Evolutionary conservation across 1,284 basidiomycete species (phyloP), one percentile per base, ranked within the genome.

Genomic region (Golubevia sp.): DNA sequence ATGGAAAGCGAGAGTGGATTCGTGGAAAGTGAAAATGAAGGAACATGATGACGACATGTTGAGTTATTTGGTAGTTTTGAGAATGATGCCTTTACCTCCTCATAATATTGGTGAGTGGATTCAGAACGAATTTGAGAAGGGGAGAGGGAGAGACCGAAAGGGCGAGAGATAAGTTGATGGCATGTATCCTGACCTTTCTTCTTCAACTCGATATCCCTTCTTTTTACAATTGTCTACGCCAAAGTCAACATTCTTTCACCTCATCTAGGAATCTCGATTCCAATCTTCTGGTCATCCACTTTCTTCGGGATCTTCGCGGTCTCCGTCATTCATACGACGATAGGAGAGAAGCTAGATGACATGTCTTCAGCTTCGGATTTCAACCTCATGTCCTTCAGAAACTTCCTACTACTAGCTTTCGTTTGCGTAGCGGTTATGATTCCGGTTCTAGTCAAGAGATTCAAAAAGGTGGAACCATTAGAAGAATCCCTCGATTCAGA

Each of bases 331-430:
- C 96, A 99, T 83, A 94, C 92, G 0, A 94, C 93, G 13, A 96
- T 99, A 69, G 96, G 96, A 1, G 91, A 92, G 49, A 84, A 85
- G 55, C 87, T 99, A 27, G 95, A 97, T 74, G 90, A 94, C 68
- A 97, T 99, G 94, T 95, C 95, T 2, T 90, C 89, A 49, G 87
- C 94, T 0, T 91, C 89, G 49, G 95, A 97, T 83, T 97, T 98
- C 84, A 90, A 95, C 81, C 87, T 98, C 58, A 89, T 98, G 70
- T 95, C 91, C 61, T 90, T 90, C 88, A 88, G 89, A 70, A 97
- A 97, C 84, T 91, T 92, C 74, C 87, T 96, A 67, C 89, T 91
- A 18, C 86, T 96, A 24, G 87, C 89, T 2, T 92, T 92, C 0
- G 90, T 97, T 55, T 90, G 92, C 59, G 87, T 93, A 11, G 96